Evolutionary conservation across 345 rosid species (phyloP), one percentile per base, ranked within the genome.

Genomic region (Ceriops decandra): DNA sequence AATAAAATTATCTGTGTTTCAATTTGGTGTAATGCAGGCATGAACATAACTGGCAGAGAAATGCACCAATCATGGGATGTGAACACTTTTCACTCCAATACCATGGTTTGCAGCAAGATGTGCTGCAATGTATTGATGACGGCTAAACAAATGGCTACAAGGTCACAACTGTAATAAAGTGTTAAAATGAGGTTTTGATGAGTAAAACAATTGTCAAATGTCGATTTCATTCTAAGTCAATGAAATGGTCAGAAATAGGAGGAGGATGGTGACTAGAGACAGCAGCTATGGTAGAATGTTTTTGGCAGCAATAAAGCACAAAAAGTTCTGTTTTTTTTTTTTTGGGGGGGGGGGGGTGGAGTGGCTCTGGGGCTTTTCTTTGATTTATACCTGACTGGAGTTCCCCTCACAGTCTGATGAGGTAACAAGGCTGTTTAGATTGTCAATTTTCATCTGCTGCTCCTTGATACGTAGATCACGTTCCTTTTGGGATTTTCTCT

Each of bases 401-500:
- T 63, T 83, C 80, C 76, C 75, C 73, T 82, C 84, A 49, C 72
- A 70, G 54, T 83, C 91, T 22, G 90, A 83, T 59, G 46, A 60
- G 67, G 76, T 62, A 72, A 76, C 82, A 68, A 73, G 72, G 72
- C 72, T 79, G 60, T 83, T 86, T 61, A 83, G 83, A 77, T 85
- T 83, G 62, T 87, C 88, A 46, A 85, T 84, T 81, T 82, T 95
- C 75, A 83, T 42, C 54, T 82, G 91, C 80, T 91, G 95, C 80
- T 86, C 93, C 68, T 74, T 82, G 80, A 88, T 78, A 80, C 82
- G 65, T 70, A 81, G 83, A 30, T 87, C 92, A 36, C 82, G 88
- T 67, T 88, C 89, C 75, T 78, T 84, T 32, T 85, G 96, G 32
- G 86, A 88, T 82, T 82, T 83, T 80, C 91, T 88, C 85, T 88